Conservation (phyloP, 306 rosid genomes). For the Erythrophleum fordii region DNA sequence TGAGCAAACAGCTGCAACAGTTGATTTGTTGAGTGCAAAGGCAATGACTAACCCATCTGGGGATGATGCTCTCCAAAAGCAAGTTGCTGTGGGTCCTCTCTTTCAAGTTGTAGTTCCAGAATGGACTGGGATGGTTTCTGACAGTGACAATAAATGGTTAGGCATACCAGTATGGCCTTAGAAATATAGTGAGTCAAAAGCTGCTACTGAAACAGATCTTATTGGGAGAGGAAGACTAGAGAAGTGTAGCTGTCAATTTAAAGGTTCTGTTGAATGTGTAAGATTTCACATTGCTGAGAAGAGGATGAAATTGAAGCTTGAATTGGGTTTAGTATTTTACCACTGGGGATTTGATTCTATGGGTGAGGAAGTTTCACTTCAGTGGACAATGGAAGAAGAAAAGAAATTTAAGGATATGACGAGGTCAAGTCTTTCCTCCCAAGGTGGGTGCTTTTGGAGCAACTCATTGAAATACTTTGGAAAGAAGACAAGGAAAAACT, state of each 20-base stretch:
- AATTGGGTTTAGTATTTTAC: conserved; percentile 65
- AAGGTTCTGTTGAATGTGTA: conserved; percentile 69
- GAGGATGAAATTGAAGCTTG: conserved; percentile 68
- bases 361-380: conserved; percentile 88
- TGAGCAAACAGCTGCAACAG: no score
- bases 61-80: no score
- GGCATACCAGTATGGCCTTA: conserved; percentile 69
- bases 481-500: no score
- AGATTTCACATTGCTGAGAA: conserved; percentile 85
- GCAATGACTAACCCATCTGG: no score
- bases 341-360: conserved; percentile 67
- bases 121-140: conserved; percentile 67
- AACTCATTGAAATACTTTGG: no score
- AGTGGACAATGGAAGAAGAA: conserved; percentile 34
- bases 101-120: neutral
- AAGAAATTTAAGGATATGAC: no score
- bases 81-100: no score
- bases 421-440: no score
- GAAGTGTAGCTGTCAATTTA: conserved; percentile 53
- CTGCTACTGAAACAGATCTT: conserved; percentile 27
- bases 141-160: conserved; percentile 65
- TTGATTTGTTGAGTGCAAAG: no score
- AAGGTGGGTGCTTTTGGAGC: no score
- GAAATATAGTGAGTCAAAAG: conserved; percentile 31
- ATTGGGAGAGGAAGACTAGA: conserved; percentile 58